A percentile compares a stretch with the other conserved stretches of the same genome.
These are phyloP conservation scores for Termitomyces sp. DNA, from an alignment of 768 basidiomycete species.

Conservation along the genomic window DNA sequence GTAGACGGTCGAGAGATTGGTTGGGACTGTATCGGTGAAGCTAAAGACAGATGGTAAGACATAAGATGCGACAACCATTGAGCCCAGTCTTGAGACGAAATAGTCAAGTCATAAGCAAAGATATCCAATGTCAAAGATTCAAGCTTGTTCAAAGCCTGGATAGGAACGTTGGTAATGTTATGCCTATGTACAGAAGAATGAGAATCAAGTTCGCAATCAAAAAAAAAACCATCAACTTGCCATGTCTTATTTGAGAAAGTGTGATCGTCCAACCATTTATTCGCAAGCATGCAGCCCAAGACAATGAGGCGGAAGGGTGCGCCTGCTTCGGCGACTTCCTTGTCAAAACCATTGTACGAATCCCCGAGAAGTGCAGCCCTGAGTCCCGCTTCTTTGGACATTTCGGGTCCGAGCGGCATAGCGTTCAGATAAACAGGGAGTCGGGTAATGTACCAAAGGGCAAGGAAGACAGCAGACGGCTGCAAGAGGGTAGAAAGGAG, in stretches of 20 bases:
- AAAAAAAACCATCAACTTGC: constrained; percentile 31
- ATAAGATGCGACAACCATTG: constrained; percentile 65
- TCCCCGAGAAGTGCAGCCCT: constrained; percentile 59
- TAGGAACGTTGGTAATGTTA: constrained; percentile 70
- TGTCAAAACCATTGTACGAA: constrained; percentile 31
- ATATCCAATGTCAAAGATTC: constrained; percentile 69
- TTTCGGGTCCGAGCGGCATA: constrained; percentile 42
- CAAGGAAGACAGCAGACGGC: constrained; percentile 73
- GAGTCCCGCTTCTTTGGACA: constrained; percentile 56
- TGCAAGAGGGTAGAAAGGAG: constrained; percentile 75
- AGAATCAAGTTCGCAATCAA: constrained; percentile 5
- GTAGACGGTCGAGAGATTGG: constrained; percentile 75
- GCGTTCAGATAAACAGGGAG: constrained; percentile 65
- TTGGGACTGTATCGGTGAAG: constrained; percentile 56
- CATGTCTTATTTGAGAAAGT: constrained; percentile 89
- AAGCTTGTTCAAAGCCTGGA: constrained; percentile 62
- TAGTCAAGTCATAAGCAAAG: constrained; percentile 64
- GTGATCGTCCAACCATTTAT: constrained; percentile 87
- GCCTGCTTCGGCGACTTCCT: constrained; percentile 46
- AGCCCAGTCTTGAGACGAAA: constrained; percentile 59
- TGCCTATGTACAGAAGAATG: constrained; percentile 47
- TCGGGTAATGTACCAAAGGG: constrained; percentile 77
- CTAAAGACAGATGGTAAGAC: constrained; percentile 58
- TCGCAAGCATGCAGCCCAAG: constrained; percentile 79
- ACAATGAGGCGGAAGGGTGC: constrained; percentile 72